A percentile compares a stretch with the other conserved stretches of the same genome.
phyloP scores from a whole-genome alignment of 2,329 filamentous ascomycete species.

The Trichoderma citrinoviride region DNA sequence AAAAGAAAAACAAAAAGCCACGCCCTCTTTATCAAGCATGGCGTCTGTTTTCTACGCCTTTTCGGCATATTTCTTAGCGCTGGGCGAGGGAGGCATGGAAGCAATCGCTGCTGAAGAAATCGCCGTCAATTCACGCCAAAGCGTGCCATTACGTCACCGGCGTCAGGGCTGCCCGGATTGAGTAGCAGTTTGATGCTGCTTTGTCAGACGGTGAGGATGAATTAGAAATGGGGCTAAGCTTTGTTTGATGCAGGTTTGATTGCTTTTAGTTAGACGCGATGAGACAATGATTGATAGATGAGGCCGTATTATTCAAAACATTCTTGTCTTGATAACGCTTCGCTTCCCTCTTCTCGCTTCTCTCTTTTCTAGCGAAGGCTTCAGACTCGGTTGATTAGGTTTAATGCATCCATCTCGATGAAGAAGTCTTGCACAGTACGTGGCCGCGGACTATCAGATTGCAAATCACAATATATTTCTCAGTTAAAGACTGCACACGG shows the following conservation, averaged over 20 bases:
- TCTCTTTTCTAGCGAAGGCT: too few species aligned
- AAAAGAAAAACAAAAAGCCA: background rate
- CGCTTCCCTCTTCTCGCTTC: too few species aligned
- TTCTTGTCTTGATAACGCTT: too few species aligned
- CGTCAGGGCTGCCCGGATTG: background rate
- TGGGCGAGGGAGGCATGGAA: too few species aligned
- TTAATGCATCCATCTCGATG: too few species aligned
- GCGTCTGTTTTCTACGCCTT: background rate
- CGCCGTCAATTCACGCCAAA: background rate
- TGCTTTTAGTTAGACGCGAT: background rate
- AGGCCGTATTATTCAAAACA: too few species aligned
- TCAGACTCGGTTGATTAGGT: too few species aligned
- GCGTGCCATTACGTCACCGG: conserved; percentile 6
- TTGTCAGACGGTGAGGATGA: conserved; percentile 3
- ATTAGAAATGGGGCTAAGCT: background rate
- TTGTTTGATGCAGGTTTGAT: background rate
- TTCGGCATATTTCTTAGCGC: background rate
- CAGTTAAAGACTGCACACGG: too few species aligned
- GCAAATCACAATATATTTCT: too few species aligned
- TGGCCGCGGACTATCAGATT: too few species aligned
- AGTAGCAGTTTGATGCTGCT: background rate
- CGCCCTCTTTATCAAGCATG: background rate
- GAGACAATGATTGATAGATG: too few species aligned
- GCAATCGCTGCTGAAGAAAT: background rate
- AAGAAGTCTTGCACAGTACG: too few species aligned